Percentiles rank a stretch among this genome's conserved stretches.
Evolutionary conservation across 306 rosid species (phyloP).

Genomic region (Parietaria judaica): DNA sequence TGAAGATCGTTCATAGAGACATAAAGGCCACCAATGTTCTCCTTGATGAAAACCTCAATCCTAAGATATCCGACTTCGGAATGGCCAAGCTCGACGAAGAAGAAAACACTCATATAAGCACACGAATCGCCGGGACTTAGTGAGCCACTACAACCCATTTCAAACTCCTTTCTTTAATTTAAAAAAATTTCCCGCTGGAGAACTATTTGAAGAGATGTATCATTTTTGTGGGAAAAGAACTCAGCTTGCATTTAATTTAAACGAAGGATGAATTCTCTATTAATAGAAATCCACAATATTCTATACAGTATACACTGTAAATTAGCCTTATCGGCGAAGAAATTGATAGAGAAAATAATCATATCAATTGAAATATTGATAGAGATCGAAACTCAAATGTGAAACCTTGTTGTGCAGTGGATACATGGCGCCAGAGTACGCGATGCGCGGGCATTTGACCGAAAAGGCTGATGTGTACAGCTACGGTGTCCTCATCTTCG

Average conservation of each 20-base stretch:
- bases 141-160: slow-evolving; percentile 1
- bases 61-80: slow-evolving; percentile 35
- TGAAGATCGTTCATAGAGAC: slow-evolving; percentile 39
- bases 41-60: slow-evolving; percentile 29
- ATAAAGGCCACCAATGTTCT: slow-evolving; percentile 40
- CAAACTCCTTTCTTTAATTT: not conserved
- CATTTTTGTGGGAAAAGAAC: no score
- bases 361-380: no score
- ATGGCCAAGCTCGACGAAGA: slow-evolving; percentile 38
- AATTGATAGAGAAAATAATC: no score
- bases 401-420: slow-evolving; percentile 16
- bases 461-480: slow-evolving; percentile 32
- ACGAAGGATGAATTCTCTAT: no score
- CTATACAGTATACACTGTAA: no score
- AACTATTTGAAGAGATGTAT: no score
- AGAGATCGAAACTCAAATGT: no score
- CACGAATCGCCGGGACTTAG: slow-evolving; percentile 33
- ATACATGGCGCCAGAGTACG: no score
- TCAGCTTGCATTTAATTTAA: no score
- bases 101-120: slow-evolving; percentile 34
- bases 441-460: slow-evolving; percentile 24
- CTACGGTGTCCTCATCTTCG: slow-evolving; percentile 23
- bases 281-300: no score
- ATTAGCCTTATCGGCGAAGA: no score
- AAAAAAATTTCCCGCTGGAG: no score